Evolutionary conservation across 441 rosid species (phyloP).

Genomic region (Cnidoscolus chayamansa): DNA sequence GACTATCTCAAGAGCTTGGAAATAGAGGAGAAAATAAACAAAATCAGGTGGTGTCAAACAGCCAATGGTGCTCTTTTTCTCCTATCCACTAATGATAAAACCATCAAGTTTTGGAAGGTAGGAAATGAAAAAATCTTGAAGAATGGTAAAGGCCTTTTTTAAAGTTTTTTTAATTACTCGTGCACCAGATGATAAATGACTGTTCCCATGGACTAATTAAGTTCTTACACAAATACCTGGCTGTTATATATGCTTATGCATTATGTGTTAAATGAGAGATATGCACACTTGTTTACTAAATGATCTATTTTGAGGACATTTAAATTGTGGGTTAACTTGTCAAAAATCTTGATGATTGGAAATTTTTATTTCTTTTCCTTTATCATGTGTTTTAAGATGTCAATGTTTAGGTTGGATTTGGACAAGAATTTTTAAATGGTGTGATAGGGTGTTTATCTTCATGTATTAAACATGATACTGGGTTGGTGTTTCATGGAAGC

Average conservation of each 20-base stretch:
- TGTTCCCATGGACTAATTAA: neutral
- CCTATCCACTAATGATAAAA: constrained; percentile 89
- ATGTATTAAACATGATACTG: neutral
- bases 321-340: neutral
- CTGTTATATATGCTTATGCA: neutral
- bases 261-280: neutral
- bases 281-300: neutral
- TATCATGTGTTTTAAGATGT: neutral
- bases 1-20: constrained; percentile 98
- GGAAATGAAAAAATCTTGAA: constrained; percentile 12
- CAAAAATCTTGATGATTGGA: neutral
- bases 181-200: neutral
- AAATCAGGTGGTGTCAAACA: constrained; percentile 93
- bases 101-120: constrained; percentile 94
- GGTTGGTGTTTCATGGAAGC: neutral
- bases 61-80: constrained; percentile 87
- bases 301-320: neutral
- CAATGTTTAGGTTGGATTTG: neutral
- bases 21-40: constrained; percentile 97
- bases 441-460: neutral
- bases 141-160: neutral
- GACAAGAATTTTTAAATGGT: neutral
- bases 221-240: neutral
- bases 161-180: neutral
- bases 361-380: neutral